Conservation (phyloP, 495 filamentous ascomycete species). For the Penicillium bialowiezense region DNA sequence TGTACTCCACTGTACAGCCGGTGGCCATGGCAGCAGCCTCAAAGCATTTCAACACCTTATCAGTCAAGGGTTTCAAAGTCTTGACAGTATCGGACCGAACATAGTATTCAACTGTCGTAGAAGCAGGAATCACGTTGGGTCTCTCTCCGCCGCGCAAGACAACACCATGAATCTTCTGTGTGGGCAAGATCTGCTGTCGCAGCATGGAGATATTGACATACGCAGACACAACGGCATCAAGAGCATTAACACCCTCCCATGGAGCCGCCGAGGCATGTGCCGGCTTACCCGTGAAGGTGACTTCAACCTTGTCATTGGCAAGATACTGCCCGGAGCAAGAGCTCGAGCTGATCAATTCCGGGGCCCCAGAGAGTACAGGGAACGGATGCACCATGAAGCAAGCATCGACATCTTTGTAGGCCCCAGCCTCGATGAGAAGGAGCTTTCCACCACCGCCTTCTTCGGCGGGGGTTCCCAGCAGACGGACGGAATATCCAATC, state of each 20-base stretch:
- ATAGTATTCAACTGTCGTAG: constrained; percentile 55
- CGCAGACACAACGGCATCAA: constrained; percentile 59
- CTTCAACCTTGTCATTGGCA: constrained; percentile 50
- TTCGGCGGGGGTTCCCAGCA: constrained; percentile 45
- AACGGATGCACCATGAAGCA: constrained; percentile 55
- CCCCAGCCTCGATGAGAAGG: constrained; percentile 46
- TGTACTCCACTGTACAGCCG: constrained; percentile 48
- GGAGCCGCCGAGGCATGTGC: constrained; percentile 58
- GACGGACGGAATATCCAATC: constrained; percentile 24
- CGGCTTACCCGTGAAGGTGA: constrained; percentile 44
- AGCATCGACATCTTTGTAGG: constrained; percentile 46
- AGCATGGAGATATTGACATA: constrained; percentile 61
- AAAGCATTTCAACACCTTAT: constrained; percentile 51
- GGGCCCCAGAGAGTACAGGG: constrained; percentile 28
- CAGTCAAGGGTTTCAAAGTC: constrained; percentile 44
- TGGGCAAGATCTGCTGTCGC: constrained; percentile 54
- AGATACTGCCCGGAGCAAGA: constrained; percentile 39
- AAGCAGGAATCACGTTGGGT: constrained; percentile 52
- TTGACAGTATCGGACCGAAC: constrained; percentile 45
- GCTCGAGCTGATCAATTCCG: constrained; percentile 23
- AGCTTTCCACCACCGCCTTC: constrained; percentile 45
- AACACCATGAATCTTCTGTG: constrained; percentile 44
- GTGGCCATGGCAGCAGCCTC: constrained; percentile 56
- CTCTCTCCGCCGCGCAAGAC: constrained; percentile 43
- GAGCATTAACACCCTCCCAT: constrained; percentile 63